Evolutionary conservation across 106 monocot genomes (phyloP).

Genomic region (Iris macrosiphon): DNA sequence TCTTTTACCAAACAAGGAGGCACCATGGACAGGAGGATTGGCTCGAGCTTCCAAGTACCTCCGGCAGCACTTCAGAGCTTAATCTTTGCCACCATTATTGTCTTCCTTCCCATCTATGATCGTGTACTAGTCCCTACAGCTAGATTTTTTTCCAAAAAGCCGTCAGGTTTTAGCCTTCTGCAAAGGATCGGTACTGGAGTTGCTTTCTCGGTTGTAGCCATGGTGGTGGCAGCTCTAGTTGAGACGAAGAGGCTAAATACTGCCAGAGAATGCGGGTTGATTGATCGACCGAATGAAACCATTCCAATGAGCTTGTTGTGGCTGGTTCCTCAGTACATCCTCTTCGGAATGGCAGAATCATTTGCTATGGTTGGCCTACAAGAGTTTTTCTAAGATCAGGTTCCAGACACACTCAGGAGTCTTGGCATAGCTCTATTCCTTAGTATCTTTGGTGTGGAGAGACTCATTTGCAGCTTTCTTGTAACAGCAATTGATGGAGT

Average conservation of each 20-base stretch:
- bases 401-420: not conserved
- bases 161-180: not conserved
- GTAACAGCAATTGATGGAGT: not conserved
- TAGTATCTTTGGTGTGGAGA: not conserved
- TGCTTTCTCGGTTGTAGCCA: not conserved
- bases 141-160: not conserved
- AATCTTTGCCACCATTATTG: too few relatives aligned
- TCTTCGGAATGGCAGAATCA: not conserved
- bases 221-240: not conserved
- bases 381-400: conserved; percentile 7
- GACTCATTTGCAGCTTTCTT: not conserved
- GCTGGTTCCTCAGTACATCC: conserved; percentile 5
- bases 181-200: conserved; percentile 2
- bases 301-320: conserved; percentile 3
- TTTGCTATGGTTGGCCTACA: not conserved
- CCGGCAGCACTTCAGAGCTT: conserved; percentile 1
- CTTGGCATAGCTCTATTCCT: not conserved
- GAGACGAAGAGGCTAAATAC: conserved; percentile 9
- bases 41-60: not conserved
- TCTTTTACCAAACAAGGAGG: conserved; percentile 5
- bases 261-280: not conserved
- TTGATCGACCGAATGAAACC: not conserved
- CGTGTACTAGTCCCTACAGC: not conserved
- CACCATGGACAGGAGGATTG: not conserved
- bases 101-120: not conserved